Evolutionary conservation across 306 rosid genomes (phyloP).

Genomic region (Quercus gilva): DNA sequence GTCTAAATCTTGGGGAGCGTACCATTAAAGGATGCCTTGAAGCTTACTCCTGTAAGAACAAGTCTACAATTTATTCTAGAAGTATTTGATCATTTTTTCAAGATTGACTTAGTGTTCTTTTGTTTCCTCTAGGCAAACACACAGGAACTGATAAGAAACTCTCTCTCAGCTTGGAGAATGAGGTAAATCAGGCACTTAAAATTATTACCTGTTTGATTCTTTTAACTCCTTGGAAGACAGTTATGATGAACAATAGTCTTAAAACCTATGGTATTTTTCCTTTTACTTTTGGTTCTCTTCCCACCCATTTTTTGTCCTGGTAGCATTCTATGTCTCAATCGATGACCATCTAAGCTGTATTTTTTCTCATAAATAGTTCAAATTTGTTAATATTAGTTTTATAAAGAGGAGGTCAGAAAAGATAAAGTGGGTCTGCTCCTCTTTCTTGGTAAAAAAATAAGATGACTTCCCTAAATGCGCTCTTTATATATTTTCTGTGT

Average conservation of each 20-base stretch:
- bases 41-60: constrained; percentile 90
- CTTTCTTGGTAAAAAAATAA: background rate
- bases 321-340: background rate
- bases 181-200: constrained; percentile 42
- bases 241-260: background rate
- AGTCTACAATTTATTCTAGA: background rate
- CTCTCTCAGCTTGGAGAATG: constrained; percentile 88
- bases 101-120: constrained; percentile 10
- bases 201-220: background rate
- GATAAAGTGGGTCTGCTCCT: background rate
- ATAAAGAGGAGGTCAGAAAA: background rate
- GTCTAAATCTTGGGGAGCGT: constrained; percentile 90
- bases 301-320: background rate
- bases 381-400: background rate
- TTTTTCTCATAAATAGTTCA: too few species aligned
- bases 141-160: constrained; percentile 89
- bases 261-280: background rate
- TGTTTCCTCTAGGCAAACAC: constrained; percentile 66
- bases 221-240: background rate
- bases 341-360: background rate
- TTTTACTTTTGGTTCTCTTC: background rate
- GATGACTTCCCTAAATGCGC: background rate
- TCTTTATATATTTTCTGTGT: background rate
- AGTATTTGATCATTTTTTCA: constrained; percentile 10
- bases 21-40: constrained; percentile 82